A percentile compares a stretch with the other conserved stretches of the same genome.
These are phyloP conservation scores for Zygoascus flipseniorum DNA, from an alignment of 805 yeast genomes.

Conservation along the genomic window DNA sequence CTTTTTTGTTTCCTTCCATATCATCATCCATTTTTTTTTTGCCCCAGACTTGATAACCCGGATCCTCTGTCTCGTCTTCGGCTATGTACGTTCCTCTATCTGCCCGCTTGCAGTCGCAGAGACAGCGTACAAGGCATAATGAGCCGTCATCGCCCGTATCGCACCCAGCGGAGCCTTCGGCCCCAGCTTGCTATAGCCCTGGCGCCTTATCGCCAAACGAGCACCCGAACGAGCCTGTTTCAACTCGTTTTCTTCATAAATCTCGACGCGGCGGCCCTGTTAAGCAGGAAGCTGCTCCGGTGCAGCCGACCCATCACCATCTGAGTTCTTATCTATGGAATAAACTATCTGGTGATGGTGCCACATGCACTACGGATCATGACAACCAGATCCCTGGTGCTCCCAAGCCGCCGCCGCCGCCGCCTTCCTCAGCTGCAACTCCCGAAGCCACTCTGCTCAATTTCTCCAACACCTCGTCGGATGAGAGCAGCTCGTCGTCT, in stretches of 20 bases:
- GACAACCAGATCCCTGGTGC: neutral
- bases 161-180: neutral
- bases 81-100: neutral
- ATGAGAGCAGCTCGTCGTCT: neutral
- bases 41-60: too few species aligned
- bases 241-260: constrained; percentile 15
- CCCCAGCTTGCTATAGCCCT: neutral
- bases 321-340: neutral
- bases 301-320: neutral
- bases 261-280: constrained; percentile 12
- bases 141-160: neutral
- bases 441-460: neutral
- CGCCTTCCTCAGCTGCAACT: neutral
- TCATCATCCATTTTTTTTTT: too few species aligned
- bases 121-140: neutral
- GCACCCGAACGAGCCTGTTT: neutral
- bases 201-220: neutral
- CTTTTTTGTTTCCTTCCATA: too few species aligned
- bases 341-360: neutral
- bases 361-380: neutral
- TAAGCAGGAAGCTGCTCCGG: neutral
- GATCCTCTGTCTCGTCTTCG: neutral
- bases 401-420: neutral
- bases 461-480: neutral
- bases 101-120: neutral